Evolutionary conservation across 2,329 filamentous ascomycete genomes (phyloP).

Genomic region (Neonectria sp.): DNA sequence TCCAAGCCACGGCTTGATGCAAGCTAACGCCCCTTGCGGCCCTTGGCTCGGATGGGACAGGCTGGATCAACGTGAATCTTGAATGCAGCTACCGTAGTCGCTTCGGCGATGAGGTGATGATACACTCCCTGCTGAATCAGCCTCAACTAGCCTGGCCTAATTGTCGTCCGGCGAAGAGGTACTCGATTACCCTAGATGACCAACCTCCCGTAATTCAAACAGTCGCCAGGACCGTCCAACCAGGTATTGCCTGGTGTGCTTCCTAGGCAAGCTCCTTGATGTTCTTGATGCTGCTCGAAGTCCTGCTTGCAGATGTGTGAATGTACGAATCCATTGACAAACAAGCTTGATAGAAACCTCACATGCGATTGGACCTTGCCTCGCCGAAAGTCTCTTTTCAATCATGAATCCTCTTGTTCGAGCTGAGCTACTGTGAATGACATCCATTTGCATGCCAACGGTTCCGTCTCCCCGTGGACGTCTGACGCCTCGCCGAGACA

Average conservation of each 20-base stretch:
- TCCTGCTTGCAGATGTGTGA: too few relatives aligned
- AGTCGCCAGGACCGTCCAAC: background rate
- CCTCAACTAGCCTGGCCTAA: background rate
- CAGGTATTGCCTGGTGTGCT: too few relatives aligned
- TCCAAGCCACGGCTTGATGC: constrained; percentile 20
- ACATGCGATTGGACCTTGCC: background rate
- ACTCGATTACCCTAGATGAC: background rate
- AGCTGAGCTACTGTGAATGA: constrained; percentile 24
- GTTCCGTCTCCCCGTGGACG: constrained; percentile 14
- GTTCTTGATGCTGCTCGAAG: background rate
- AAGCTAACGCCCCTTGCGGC: constrained; percentile 14
- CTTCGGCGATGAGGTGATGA: background rate
- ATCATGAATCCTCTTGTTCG: constrained; percentile 20
- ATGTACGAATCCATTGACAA: background rate
- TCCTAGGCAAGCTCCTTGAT: too few relatives aligned
- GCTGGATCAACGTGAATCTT: background rate
- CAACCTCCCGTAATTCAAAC: background rate
- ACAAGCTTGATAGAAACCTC: background rate
- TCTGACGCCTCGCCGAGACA: constrained; percentile 16
- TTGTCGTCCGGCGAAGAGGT: background rate
- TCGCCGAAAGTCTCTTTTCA: constrained; percentile 22
- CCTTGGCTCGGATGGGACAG: constrained; percentile 3
- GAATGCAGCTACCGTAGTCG: background rate
- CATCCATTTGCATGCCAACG: constrained; percentile 24
- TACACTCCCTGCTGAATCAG: background rate